A percentile compares a stretch with the other conserved stretches of the same genome.
These are phyloP conservation scores for Pseudopyricularia cyperi DNA, from an alignment of 2,329 filamentous ascomycete genomes.

Conservation along the genomic window DNA sequence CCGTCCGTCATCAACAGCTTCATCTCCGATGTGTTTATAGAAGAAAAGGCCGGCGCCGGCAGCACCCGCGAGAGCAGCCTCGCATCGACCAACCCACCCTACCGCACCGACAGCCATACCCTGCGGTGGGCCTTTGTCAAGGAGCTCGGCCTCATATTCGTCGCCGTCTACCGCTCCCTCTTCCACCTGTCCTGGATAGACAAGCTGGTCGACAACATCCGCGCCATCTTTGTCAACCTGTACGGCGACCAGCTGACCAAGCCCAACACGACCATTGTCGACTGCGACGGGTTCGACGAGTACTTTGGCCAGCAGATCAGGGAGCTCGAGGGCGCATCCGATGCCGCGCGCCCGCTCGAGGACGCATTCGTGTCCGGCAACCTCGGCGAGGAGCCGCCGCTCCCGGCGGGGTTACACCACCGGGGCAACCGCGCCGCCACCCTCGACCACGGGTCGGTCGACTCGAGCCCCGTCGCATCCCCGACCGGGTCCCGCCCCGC, in stretches of 20 bases:
- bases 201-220: conserved; percentile 89
- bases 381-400: conserved; percentile 23
- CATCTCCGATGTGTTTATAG: conserved; percentile 94
- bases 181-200: conserved; percentile 95
- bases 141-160: conserved; percentile 89
- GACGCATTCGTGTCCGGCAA: conserved; percentile 21
- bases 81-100: conserved; percentile 55
- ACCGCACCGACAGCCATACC: conserved; percentile 86
- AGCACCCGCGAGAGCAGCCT: conserved; percentile 46
- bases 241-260: conserved; percentile 82
- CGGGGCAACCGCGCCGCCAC: conserved; percentile 18
- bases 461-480: conserved; percentile 56
- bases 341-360: conserved; percentile 13
- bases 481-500: conserved; percentile 68
- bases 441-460: conserved; percentile 35
- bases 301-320: conserved; percentile 91
- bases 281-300: conserved; percentile 70
- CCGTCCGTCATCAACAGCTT: conserved; percentile 82
- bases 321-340: conserved; percentile 55
- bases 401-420: conserved; percentile 26
- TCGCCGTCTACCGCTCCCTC: conserved; percentile 92
- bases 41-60: conserved; percentile 59
- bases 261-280: conserved; percentile 61
- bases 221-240: conserved; percentile 78
- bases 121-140: conserved; percentile 89